Conservation (phyloP, 768 basidiomycete genomes). For the Rhizopogon salebrosus region DNA sequence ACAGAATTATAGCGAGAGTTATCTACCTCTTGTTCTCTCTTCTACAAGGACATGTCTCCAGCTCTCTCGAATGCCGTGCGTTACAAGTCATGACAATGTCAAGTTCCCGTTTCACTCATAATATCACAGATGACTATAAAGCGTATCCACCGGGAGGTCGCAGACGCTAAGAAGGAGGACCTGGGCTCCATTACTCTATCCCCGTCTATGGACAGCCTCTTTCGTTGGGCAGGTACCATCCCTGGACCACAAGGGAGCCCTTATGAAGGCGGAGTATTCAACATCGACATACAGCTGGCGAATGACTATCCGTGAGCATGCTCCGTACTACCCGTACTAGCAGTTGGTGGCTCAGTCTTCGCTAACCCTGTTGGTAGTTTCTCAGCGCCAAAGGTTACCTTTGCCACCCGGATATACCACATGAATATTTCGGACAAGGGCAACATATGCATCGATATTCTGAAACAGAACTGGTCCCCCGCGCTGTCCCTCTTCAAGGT, state of each 20-base stretch:
- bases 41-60: slow-evolving; percentile 17
- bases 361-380: slow-evolving; percentile 42
- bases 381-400: slow-evolving; percentile 71
- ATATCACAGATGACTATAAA: slow-evolving; percentile 57
- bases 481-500: slow-evolving; percentile 93
- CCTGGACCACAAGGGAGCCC: slow-evolving; percentile 81
- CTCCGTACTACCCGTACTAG: background rate
- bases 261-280: slow-evolving; percentile 76
- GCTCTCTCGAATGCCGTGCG: slow-evolving; percentile 19
- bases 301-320: slow-evolving; percentile 72
- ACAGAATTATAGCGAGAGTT: background rate
- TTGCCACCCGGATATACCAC: slow-evolving; percentile 80
- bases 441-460: slow-evolving; percentile 81
- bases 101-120: background rate
- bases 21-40: background rate
- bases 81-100: background rate
- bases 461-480: slow-evolving; percentile 93
- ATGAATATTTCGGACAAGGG: slow-evolving; percentile 85
- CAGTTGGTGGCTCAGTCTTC: slow-evolving; percentile 2
- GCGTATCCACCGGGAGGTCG: slow-evolving; percentile 79
- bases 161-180: slow-evolving; percentile 79
- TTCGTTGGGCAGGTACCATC: slow-evolving; percentile 70
- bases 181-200: slow-evolving; percentile 65
- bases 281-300: slow-evolving; percentile 60
- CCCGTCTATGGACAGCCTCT: slow-evolving; percentile 61